These are phyloP conservation scores for Aureobasidium vineae DNA, from an alignment of 2,329 filamentous ascomycete species.

Conservation along the genomic window DNA sequence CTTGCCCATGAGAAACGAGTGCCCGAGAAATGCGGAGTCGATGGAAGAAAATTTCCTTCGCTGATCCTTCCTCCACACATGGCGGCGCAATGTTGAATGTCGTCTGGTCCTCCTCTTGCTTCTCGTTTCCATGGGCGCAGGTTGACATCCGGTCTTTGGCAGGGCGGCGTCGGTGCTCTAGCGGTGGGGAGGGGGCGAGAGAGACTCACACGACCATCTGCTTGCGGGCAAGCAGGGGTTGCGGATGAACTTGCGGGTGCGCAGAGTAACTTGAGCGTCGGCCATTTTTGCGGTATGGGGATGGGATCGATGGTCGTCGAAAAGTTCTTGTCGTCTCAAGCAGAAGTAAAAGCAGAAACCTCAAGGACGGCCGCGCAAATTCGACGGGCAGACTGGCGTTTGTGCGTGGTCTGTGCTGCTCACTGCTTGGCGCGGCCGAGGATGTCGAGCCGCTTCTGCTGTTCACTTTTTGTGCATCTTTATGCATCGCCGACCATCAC, in stretches of 20 bases:
- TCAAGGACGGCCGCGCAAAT: background rate
- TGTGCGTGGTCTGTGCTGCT: slow-evolving; percentile 11
- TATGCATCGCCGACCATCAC: background rate
- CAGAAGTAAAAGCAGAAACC: slow-evolving; percentile 14
- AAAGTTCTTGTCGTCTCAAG: slow-evolving; percentile 19
- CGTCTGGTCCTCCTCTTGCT: slow-evolving; percentile 15
- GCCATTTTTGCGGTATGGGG: slow-evolving; percentile 70
- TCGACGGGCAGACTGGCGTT: slow-evolving; percentile 3
- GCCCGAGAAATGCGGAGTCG: background rate
- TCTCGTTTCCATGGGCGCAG: slow-evolving; percentile 16
- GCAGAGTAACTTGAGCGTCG: slow-evolving; percentile 61
- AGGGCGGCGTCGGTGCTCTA: slow-evolving; percentile 19
- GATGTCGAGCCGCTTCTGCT: background rate
- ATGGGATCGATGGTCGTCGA: slow-evolving; percentile 25
- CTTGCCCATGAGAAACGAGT: background rate
- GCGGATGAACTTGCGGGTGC: slow-evolving; percentile 99
- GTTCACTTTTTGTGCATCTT: background rate
- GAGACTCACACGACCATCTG: slow-evolving; percentile 90
- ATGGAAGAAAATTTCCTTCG: slow-evolving; percentile 3
- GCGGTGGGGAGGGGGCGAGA: slow-evolving; percentile 17
- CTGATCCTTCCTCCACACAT: background rate
- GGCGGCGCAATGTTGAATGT: slow-evolving; percentile 17
- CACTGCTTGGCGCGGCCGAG: background rate
- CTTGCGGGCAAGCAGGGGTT: slow-evolving; percentile 97
- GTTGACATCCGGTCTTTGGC: background rate